Conservation (phyloP, 371 early-diverging fungal species). For the Circinella umbellata region DNA sequence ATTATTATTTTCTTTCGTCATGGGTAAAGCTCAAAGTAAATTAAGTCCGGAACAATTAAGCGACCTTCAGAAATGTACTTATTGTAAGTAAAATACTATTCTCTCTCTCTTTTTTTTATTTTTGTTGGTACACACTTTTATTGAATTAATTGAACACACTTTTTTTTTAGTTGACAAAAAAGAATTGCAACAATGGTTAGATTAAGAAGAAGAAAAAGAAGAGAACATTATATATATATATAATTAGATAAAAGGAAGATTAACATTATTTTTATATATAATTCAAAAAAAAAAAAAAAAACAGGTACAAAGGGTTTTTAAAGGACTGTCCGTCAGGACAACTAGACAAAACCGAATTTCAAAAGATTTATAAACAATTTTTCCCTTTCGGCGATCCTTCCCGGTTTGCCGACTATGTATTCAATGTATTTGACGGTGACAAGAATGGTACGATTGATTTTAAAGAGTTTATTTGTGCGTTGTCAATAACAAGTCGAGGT, state of each 20-base stretch:
- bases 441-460: slow-evolving; percentile 91
- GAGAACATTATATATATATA: neutral
- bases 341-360: slow-evolving; percentile 86
- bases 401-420: slow-evolving; percentile 90
- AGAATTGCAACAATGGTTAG: slow-evolving; percentile 93
- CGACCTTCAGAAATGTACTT: slow-evolving; percentile 82
- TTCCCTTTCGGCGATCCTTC: slow-evolving; percentile 97
- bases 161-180: slow-evolving; percentile 83
- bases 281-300: neutral
- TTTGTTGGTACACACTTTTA: too few relatives aligned
- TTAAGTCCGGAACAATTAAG: slow-evolving; percentile 79
- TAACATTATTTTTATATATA: neutral
- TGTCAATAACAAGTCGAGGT: slow-evolving; percentile 87
- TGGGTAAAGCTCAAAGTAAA: slow-evolving; percentile 90
- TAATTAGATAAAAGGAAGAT: neutral
- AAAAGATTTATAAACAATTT: slow-evolving; percentile 94
- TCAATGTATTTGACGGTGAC: slow-evolving; percentile 89
- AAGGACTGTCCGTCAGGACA: slow-evolving; percentile 91
- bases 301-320: slow-evolving; percentile 93
- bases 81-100: slow-evolving; percentile 66
- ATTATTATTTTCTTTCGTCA: slow-evolving; percentile 25
- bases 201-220: neutral
- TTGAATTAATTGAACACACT: neutral
- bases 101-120: neutral
- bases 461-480: slow-evolving; percentile 90